Conservation (phyloP, 768 basidiomycete species). For the Phylloporus sp. region DNA sequence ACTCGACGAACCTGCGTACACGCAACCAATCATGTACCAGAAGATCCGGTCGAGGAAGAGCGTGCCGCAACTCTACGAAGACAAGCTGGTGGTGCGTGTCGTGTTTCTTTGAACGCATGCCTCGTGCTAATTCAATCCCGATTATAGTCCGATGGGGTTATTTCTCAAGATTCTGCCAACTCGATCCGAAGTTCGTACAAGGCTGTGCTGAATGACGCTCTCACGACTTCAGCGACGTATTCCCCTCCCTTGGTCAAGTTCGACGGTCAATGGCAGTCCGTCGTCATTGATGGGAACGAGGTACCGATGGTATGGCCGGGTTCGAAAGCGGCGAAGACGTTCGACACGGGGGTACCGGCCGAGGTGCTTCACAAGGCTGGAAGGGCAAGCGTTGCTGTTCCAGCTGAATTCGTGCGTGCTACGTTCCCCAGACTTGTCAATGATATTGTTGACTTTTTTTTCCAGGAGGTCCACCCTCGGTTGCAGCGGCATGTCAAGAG, state of each 20-base stretch:
- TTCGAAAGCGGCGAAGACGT: slow-evolving; percentile 46
- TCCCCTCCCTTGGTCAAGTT: slow-evolving; percentile 51
- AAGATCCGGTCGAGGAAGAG: slow-evolving; percentile 73
- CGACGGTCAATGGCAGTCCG: slow-evolving; percentile 56
- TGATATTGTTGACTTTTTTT: neutral
- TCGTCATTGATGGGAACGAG: slow-evolving; percentile 9
- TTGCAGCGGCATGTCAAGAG: slow-evolving; percentile 75
- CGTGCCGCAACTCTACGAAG: slow-evolving; percentile 79
- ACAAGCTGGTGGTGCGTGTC: slow-evolving; percentile 60
- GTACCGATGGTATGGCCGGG: slow-evolving; percentile 52
- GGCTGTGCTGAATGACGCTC: slow-evolving; percentile 55
- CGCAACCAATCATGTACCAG: slow-evolving; percentile 88
- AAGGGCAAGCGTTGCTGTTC: slow-evolving; percentile 58
- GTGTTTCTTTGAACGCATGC: neutral
- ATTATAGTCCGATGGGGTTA: slow-evolving; percentile 29
- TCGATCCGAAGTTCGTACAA: slow-evolving; percentile 55
- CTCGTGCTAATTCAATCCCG: too few species aligned
- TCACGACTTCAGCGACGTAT: slow-evolving; percentile 46
- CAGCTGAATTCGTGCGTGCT: slow-evolving; percentile 57
- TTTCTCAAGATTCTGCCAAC: slow-evolving; percentile 47
- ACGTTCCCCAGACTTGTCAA: neutral
- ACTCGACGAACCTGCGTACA: slow-evolving; percentile 80
- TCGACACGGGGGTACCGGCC: slow-evolving; percentile 62
- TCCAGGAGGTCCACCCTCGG: slow-evolving; percentile 73
- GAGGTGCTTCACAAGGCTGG: slow-evolving; percentile 56